Percentiles rank a stretch among this genome's conserved stretches.
These are phyloP conservation scores for Aspergillus mulundensis DNA, from an alignment of 495 filamentous ascomycete species.

Conservation along the genomic window DNA sequence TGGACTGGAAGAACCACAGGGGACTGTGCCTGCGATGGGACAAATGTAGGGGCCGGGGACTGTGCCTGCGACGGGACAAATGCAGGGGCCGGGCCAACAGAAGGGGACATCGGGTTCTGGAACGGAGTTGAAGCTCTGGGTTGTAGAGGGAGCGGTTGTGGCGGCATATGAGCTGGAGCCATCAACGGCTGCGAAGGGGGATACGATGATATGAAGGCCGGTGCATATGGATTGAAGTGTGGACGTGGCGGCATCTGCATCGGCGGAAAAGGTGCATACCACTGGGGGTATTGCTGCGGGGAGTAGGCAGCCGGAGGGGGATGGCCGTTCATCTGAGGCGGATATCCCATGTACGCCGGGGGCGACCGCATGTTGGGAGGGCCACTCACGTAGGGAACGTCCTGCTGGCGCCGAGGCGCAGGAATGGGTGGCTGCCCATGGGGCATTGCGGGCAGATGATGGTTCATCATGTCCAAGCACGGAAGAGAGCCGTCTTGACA, in stretches of 20 bases:
- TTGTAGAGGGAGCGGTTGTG: slow-evolving; percentile 34
- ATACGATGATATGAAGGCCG: slow-evolving; percentile 50
- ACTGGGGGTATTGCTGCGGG: slow-evolving; percentile 42
- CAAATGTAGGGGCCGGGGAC: too few relatives aligned
- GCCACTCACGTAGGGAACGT: slow-evolving; percentile 42
- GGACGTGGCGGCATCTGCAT: slow-evolving; percentile 41
- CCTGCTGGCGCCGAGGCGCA: slow-evolving; percentile 46
- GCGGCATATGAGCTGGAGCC: slow-evolving; percentile 37
- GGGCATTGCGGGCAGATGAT: slow-evolving; percentile 50
- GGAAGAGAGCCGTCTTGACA: slow-evolving; percentile 35
- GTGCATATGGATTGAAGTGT: slow-evolving; percentile 40
- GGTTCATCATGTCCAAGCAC: slow-evolving; percentile 51
- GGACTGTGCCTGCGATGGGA: slow-evolving; percentile 34
- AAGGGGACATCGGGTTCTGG: slow-evolving; percentile 41
- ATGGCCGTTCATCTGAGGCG: slow-evolving; percentile 44
- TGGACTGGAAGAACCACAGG: slow-evolving; percentile 27
- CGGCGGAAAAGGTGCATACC: slow-evolving; percentile 47
- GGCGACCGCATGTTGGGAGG: slow-evolving; percentile 45
- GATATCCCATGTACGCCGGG: slow-evolving; percentile 43
- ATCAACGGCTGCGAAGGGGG: slow-evolving; percentile 42
- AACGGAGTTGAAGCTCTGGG: slow-evolving; percentile 40
- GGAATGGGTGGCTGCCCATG: slow-evolving; percentile 54
- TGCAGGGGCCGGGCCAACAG: slow-evolving; percentile 23
- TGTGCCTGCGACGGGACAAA: slow-evolving; percentile 34
- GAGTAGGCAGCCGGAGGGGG: slow-evolving; percentile 37